These are phyloP conservation scores for Penicillium italicum DNA, from an alignment of 2,329 filamentous ascomycete species.

Conservation along the genomic window DNA sequence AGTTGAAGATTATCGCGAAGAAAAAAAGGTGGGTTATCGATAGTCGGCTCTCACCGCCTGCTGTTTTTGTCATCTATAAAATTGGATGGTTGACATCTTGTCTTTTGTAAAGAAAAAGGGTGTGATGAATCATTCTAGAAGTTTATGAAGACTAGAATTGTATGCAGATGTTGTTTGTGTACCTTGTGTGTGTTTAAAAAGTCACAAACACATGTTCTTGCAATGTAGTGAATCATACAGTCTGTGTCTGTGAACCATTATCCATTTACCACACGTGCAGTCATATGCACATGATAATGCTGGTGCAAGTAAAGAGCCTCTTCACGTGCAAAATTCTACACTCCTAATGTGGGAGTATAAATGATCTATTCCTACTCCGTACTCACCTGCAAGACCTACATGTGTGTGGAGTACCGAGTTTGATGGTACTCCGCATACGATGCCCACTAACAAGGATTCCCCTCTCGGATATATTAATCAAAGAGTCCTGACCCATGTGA, in stretches of 20 bases:
- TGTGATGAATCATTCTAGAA: background rate
- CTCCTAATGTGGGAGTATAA: background rate
- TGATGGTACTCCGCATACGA: background rate
- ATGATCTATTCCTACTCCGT: background rate
- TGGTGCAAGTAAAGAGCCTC: background rate
- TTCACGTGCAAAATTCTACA: background rate
- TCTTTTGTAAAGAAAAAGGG: background rate
- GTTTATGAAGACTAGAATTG: background rate
- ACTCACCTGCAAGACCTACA: background rate
- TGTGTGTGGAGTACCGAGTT: background rate
- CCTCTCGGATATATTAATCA: background rate
- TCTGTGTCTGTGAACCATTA: background rate
- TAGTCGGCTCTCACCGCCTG: conserved; percentile 18
- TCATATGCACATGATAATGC: background rate
- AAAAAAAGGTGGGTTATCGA: conserved; percentile 30
- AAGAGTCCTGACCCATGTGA: background rate
- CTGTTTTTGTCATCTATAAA: conserved; percentile 3
- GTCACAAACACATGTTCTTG: background rate
- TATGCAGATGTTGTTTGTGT: background rate
- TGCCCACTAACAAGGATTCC: background rate
- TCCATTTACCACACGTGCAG: background rate
- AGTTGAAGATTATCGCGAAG: conserved; percentile 11
- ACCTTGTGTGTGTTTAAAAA: background rate
- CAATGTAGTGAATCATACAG: background rate
- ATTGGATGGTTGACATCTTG: background rate